A percentile compares a stretch with the other conserved stretches of the same genome.
Evolutionary conservation across 108 stramenopile species (phyloP).

Genomic region (Pseudonitzschia pungens): DNA sequence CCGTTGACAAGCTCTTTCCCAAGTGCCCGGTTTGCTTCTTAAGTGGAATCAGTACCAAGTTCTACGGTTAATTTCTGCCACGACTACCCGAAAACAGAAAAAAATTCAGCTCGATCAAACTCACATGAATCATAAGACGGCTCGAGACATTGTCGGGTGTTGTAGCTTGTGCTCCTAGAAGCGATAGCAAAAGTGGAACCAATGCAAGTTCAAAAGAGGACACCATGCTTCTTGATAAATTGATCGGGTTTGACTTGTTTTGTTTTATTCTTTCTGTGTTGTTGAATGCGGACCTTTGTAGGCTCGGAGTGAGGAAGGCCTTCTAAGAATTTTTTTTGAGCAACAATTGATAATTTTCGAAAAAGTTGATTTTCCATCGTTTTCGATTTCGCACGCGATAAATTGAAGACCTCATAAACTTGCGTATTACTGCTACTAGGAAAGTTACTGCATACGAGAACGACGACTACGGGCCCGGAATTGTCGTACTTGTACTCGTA

Average conservation of each 20-base stretch:
- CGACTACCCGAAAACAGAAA: neutral
- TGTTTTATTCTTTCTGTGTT: neutral
- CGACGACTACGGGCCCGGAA: too few species aligned
- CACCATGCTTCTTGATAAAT: neutral
- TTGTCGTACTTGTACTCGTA: too few species aligned
- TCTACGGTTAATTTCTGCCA: neutral
- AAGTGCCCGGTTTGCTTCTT: neutral
- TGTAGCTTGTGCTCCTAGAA: slow-evolving; percentile 4
- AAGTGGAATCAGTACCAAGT: neutral
- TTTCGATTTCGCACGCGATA: too few species aligned
- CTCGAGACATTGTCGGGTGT: slow-evolving; percentile 69
- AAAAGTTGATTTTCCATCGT: too few species aligned
- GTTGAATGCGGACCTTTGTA: too few species aligned
- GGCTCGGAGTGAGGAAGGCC: too few species aligned
- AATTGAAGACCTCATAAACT: too few species aligned
- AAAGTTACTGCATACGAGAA: too few species aligned
- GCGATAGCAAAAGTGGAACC: neutral
- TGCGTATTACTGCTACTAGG: too few species aligned
- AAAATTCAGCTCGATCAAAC: slow-evolving; percentile 26
- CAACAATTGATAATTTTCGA: too few species aligned
- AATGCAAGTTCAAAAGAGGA: neutral
- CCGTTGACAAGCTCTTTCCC: neutral
- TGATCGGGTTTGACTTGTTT: neutral
- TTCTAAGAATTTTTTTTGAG: too few species aligned
- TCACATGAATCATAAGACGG: slow-evolving; percentile 78